These are phyloP conservation scores for Ceratobasidium sp. DNA, from an alignment of 1,284 basidiomycete species.

Conservation along the genomic window DNA sequence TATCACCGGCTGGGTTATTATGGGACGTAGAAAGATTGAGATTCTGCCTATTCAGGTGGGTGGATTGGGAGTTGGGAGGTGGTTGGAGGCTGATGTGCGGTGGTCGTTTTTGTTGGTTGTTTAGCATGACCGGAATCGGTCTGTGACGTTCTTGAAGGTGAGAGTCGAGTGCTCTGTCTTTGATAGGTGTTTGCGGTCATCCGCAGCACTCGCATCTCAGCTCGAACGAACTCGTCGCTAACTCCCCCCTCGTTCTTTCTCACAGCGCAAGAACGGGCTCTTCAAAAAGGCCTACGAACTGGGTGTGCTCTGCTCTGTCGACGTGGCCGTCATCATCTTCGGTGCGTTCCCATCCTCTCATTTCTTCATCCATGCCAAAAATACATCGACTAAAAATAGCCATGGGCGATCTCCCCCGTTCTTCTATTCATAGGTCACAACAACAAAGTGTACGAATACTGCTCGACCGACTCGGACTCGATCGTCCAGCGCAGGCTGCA, in stretches of 20 bases:
- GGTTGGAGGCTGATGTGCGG: slow-evolving; percentile 48
- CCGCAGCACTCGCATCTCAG: slow-evolving; percentile 52
- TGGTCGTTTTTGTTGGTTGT: slow-evolving; percentile 48
- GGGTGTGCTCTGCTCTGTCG: slow-evolving; percentile 77
- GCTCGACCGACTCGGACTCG: slow-evolving; percentile 60
- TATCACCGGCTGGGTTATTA: slow-evolving; percentile 50
- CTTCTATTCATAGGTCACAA: slow-evolving; percentile 58
- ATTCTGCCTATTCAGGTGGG: slow-evolving; percentile 85
- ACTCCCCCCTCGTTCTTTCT: background rate
- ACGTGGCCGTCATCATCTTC: slow-evolving; percentile 76
- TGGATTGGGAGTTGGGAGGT: slow-evolving; percentile 43
- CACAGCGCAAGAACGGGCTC: slow-evolving; percentile 82
- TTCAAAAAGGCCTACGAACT: slow-evolving; percentile 94
- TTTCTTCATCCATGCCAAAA: slow-evolving; percentile 36
- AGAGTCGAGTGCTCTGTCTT: slow-evolving; percentile 44
- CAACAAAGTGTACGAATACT: slow-evolving; percentile 69
- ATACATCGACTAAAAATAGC: slow-evolving; percentile 40
- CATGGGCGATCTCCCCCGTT: background rate
- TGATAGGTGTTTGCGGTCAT: slow-evolving; percentile 28
- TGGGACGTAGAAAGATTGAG: slow-evolving; percentile 91
- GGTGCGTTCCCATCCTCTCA: slow-evolving; percentile 53
- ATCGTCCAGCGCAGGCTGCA: slow-evolving; percentile 63
- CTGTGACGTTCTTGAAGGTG: slow-evolving; percentile 91
- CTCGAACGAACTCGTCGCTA: slow-evolving; percentile 34
- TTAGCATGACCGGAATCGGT: slow-evolving; percentile 89